Evolutionary conservation across 768 basidiomycete species (phyloP), one percentile per base, ranked within the genome.

Genomic region (Termitomyces sp.): DNA sequence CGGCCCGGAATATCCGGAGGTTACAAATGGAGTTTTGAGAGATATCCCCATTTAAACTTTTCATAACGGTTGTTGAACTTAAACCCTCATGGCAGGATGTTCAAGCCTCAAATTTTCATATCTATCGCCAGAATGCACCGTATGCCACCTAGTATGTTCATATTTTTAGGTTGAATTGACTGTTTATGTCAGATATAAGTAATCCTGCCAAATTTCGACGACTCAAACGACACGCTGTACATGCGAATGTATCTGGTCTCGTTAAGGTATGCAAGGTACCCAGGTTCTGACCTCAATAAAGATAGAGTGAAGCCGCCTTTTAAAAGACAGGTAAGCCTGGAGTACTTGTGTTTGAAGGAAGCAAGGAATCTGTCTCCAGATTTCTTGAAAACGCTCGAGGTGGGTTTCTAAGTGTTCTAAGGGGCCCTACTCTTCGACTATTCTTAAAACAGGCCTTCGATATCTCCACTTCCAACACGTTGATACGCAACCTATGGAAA

Each of bases 391-490:
- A 69, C 49, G 73, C 64, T 30, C 63, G 71, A 62, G 72, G 77
- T 75, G 44, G 26, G 66, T 17, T 37, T 19, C 12, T 32, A 19
- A 1, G 46, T 35, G 22, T 26, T 26, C 17, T 8, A 3, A n/a
- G 14, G 35, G 22, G 17, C 2, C 5, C 22, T 28, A 8, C 14
- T 5, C 7, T 42, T 32, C 10, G 19, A 1, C 19, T 21, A 38
- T 45, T 15, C 47, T 19, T 42, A 12, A 9, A 30, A 2, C 22
- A 76, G 75, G 67, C 22, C 60, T 76, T 51, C 71, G 74, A 1
- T 77, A 76, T 59, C 67, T 76, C n/a, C 72, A 74, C 47, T 76
- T 76, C 54, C 74, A 70, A 55, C 74, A 76, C 45, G 65, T 77
- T 10, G 68, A 69, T 56, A 76, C 72, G 2, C 66, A 67, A 10